phyloP scores from a whole-genome alignment of 495 filamentous ascomycete species.

The Penicillium egyptiacum region DNA sequence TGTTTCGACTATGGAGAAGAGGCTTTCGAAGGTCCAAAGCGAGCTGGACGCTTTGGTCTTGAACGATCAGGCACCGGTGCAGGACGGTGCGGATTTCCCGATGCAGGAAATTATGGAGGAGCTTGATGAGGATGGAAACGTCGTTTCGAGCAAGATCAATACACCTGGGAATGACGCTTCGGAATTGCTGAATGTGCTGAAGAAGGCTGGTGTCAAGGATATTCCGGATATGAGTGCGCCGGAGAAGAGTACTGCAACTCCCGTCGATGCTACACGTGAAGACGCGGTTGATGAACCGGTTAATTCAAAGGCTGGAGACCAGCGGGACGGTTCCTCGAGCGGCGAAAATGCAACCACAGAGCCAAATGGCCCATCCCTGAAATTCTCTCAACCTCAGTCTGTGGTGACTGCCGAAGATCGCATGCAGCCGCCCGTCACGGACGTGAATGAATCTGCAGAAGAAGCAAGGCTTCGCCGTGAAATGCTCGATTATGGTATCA shows the following conservation, averaged over 20 bases:
- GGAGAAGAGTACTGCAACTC: constrained; percentile 5
- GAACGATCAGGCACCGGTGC: constrained; percentile 24
- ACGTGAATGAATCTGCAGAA: constrained; percentile 69
- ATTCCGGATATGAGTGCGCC: constrained; percentile 33
- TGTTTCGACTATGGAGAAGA: constrained; percentile 61
- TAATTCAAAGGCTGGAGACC: background rate
- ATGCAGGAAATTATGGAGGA: constrained; percentile 88
- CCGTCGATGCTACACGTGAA: background rate
- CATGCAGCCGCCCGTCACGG: constrained; percentile 31
- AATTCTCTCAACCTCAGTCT: constrained; percentile 23
- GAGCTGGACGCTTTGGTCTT: constrained; percentile 56
- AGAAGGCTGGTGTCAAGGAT: constrained; percentile 67
- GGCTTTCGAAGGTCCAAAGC: constrained; percentile 65
- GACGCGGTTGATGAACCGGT: background rate
- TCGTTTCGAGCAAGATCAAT: constrained; percentile 64
- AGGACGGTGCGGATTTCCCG: constrained; percentile 51
- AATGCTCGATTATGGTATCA: constrained; percentile 87
- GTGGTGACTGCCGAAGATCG: constrained; percentile 27
- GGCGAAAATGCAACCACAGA: constrained; percentile 3
- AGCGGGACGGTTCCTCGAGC: background rate
- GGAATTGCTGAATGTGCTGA: constrained; percentile 63
- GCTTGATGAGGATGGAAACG: constrained; percentile 87
- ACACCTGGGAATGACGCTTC: constrained; percentile 60
- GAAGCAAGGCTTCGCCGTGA: constrained; percentile 79
- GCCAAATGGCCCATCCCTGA: constrained; percentile 7